Evolutionary conservation across 495 filamentous ascomycete genomes (phyloP), one percentile per base, ranked within the genome.

Genomic region (Sporormia fimetaria): DNA sequence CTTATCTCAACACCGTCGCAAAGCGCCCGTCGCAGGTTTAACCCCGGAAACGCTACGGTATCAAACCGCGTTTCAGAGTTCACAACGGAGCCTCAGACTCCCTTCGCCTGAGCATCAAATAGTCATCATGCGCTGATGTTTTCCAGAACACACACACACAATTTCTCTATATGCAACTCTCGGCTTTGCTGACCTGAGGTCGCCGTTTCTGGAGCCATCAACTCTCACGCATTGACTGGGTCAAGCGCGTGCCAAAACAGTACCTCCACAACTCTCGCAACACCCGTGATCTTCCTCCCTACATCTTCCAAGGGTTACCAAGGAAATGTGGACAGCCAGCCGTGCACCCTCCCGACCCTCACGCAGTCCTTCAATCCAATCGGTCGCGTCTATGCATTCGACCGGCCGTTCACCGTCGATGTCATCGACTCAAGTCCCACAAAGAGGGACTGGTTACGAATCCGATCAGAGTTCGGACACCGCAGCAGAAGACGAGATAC

Each of bases 321-420:
- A 15, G 28, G 47, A 45, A 51, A 51, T 51, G 47, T 51, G 47
- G 47, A 51, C 47, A 7, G 36, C 47, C 9, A 37, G 12, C 18
- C 40, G 47, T 3, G 26, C 47, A 2, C 41, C 47, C 20, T 30
- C 40, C 9, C 32, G 41, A 23, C 41, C 47, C 9, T 22, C 23
- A 2, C 47, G 47, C 21, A 40, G 40, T 9, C 8, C 27, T 7
- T 51, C 41, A 2, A 28, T 49, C 11, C 40, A 49, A 15, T 44
- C 39, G 2, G 22, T 49, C 29, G 40, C 35, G 11, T 45, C 47
- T 9, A 21, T 51, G 35, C 40, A 40, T 33, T 42, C 44, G 11
- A 21, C 38, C 2, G 27, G 28, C 15, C 47, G 40, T 4, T 37
- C 40, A 11, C 26, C n/a, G 6, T 51, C 47, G 6, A 44, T 45